Percentiles rank a stretch among this genome's conserved stretches.
phyloP scores from a whole-genome alignment of 805 yeast genomes.

The Schwanniomyces sp. region DNA sequence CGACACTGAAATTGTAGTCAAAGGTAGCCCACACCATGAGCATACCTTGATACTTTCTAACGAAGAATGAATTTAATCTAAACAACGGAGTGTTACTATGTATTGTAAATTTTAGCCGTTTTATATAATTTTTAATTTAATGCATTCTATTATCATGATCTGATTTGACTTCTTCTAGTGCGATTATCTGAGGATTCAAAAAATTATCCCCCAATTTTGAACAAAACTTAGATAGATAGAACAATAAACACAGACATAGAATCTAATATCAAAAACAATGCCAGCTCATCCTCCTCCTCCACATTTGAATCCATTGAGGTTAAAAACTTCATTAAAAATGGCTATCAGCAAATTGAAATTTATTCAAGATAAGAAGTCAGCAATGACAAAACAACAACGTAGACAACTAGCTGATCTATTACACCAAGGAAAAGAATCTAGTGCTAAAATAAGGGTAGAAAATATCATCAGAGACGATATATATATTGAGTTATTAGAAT shows the following conservation, averaged over 20 bases:
- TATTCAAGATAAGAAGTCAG: constrained; percentile 71
- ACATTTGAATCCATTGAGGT: constrained; percentile 30
- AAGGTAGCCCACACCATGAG: constrained; percentile 39
- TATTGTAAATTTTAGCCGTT: background rate
- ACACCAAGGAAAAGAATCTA: constrained; percentile 69
- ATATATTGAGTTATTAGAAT: constrained; percentile 74
- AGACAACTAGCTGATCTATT: constrained; percentile 70
- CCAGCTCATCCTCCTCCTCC: constrained; percentile 17
- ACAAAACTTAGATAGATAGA: too few species aligned
- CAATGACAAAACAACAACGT: constrained; percentile 73
- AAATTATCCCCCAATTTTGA: background rate
- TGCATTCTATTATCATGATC: background rate
- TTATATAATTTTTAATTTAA: background rate
- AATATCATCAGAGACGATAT: constrained; percentile 82
- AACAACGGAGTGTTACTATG: background rate
- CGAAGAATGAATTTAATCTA: constrained; percentile 2
- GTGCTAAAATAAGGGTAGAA: constrained; percentile 82
- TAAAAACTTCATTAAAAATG: constrained; percentile 56
- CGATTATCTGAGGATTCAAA: background rate
- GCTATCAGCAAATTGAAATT: constrained; percentile 69
- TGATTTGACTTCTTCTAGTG: background rate
- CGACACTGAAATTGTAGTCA: constrained; percentile 33
- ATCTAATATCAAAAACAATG: background rate
- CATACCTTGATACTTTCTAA: constrained; percentile 35
- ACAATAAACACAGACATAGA: too few species aligned